Evolutionary conservation across 1,139 yeast genomes (phyloP).

Genomic region (Wickerhamomyces sp.): DNA sequence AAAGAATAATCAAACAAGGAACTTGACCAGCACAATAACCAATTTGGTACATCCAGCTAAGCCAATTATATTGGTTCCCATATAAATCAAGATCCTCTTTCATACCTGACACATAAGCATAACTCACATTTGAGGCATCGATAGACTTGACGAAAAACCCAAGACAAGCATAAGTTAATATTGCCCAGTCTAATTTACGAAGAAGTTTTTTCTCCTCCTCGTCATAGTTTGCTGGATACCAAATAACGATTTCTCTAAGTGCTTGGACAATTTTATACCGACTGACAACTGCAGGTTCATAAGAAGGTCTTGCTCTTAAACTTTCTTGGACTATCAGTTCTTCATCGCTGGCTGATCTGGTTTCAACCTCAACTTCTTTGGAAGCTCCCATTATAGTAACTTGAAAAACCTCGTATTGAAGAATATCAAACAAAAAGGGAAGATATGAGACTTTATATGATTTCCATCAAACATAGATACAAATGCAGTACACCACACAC

Average conservation of each 20-base stretch:
- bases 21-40: slow-evolving; percentile 33
- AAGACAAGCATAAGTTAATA: slow-evolving; percentile 52
- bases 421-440: too few relatives aligned
- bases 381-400: too few relatives aligned
- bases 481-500: too few relatives aligned
- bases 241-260: neutral
- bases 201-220: neutral
- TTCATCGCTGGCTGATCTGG: neutral
- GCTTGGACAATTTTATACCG: neutral
- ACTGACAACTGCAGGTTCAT: neutral
- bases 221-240: slow-evolving; percentile 1
- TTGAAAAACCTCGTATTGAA: too few relatives aligned
- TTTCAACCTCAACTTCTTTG: too few relatives aligned
- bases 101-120: slow-evolving; percentile 56
- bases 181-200: slow-evolving; percentile 48
- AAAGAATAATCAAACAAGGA: slow-evolving; percentile 44
- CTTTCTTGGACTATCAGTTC: neutral
- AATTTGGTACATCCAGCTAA: slow-evolving; percentile 1
- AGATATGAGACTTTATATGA: too few relatives aligned
- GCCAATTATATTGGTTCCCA: slow-evolving; percentile 39
- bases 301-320: neutral
- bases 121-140: slow-evolving; percentile 37
- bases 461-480: too few relatives aligned
- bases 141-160: slow-evolving; percentile 35
- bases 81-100: slow-evolving; percentile 43